phyloP scores from a whole-genome alignment of 1,284 basidiomycete species.

The Pseudozyma hubeiensis region DNA sequence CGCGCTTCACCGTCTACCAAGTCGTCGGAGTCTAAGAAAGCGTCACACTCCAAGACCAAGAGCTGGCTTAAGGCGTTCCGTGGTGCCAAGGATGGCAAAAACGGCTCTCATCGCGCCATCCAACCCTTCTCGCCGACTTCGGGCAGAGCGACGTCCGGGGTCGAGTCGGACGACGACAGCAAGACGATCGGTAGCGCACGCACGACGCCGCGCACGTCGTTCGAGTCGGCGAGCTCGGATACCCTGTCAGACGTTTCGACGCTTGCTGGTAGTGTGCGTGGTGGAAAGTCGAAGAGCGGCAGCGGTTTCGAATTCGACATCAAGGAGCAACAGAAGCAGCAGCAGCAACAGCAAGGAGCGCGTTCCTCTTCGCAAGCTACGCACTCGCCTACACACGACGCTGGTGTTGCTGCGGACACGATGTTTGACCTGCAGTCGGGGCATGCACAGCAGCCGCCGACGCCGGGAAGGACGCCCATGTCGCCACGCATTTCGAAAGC shows the following conservation, averaged over 20 bases:
- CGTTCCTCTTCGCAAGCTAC: background rate
- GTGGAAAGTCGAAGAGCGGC: constrained; percentile 17
- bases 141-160: constrained; percentile 14
- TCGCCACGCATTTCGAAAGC: constrained; percentile 55
- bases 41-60: constrained; percentile 56
- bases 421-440: constrained; percentile 61
- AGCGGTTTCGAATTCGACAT: constrained; percentile 47
- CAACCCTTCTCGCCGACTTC: constrained; percentile 13
- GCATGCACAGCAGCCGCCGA: constrained; percentile 38
- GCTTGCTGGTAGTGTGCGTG: constrained; percentile 38
- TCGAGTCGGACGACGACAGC: constrained; percentile 56
- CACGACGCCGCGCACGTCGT: constrained; percentile 40
- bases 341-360: constrained; percentile 1
- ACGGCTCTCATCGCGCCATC: constrained; percentile 3
- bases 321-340: constrained; percentile 31
- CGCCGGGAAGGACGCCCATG: constrained; percentile 29
- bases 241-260: constrained; percentile 49
- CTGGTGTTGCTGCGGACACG: constrained; percentile 53
- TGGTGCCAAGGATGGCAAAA: constrained; percentile 10
- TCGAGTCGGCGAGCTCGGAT: constrained; percentile 40
- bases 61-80: constrained; percentile 62
- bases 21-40: constrained; percentile 25
- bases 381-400: constrained; percentile 21
- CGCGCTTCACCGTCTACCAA: constrained; percentile 5
- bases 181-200: constrained; percentile 31